Evolutionary conservation across 345 rosid species (phyloP).

Genomic region (Bruguiera sexangula): DNA sequence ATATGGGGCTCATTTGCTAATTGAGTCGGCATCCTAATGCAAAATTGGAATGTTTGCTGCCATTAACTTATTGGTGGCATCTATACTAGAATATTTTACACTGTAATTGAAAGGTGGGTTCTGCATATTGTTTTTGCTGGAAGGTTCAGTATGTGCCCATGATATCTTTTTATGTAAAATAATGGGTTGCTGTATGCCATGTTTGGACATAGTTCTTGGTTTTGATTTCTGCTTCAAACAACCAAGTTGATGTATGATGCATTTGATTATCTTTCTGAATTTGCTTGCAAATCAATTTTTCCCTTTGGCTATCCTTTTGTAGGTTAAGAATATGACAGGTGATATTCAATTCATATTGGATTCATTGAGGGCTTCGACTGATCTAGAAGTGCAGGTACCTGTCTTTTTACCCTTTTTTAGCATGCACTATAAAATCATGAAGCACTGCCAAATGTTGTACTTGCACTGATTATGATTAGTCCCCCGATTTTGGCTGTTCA

Average conservation of each 20-base stretch:
- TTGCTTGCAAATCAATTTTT: slow-evolving; percentile 12
- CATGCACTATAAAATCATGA: neutral
- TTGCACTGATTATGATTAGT: neutral
- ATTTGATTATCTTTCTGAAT: neutral
- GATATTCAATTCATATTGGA: slow-evolving; percentile 56
- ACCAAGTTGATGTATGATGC: neutral
- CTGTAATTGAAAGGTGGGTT: no score
- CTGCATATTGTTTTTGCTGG: no score
- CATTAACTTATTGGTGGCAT: no score
- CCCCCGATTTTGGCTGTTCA: neutral
- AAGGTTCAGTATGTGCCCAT: no score
- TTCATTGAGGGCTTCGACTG: slow-evolving; percentile 49
- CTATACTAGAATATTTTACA: no score
- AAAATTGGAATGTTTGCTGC: no score
- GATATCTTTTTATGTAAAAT: neutral
- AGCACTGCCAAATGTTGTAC: neutral
- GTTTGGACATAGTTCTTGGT: neutral
- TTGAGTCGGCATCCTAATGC: no score
- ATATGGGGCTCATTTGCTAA: no score
- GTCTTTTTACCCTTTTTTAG: neutral
- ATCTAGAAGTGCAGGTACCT: slow-evolving; percentile 71
- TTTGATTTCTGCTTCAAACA: neutral
- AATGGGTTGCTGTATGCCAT: neutral
- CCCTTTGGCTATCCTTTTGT: slow-evolving; percentile 24
- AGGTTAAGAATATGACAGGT: slow-evolving; percentile 60